Conservation (phyloP, 176 grass and related monocot species). For the Carex kokanica region DNA sequence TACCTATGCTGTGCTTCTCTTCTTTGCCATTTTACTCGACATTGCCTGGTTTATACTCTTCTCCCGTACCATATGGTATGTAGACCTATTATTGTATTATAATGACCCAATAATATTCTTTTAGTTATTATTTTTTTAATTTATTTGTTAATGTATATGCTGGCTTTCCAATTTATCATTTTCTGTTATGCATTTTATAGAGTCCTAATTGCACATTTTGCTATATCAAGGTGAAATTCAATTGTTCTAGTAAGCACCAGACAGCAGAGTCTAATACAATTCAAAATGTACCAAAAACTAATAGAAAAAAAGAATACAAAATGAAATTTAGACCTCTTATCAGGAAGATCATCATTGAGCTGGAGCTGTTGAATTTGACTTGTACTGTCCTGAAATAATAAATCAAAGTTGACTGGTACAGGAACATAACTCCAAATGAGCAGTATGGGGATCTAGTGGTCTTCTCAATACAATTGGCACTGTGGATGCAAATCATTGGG, state of each 20-base stretch:
- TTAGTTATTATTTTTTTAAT: background rate
- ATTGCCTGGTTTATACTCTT: slow-evolving; percentile 96
- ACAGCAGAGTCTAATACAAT: background rate
- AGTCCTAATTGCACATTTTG: background rate
- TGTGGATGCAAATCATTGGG: slow-evolving; percentile 97
- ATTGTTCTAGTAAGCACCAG: background rate
- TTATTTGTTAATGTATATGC: background rate
- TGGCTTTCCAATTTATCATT: background rate
- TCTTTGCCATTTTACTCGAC: slow-evolving; percentile 75
- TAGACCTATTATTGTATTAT: slow-evolving; percentile 6
- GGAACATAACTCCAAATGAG: slow-evolving; percentile 75
- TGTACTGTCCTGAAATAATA: background rate
- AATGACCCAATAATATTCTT: background rate
- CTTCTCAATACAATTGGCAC: slow-evolving; percentile 82
- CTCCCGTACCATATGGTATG: slow-evolving; percentile 90
- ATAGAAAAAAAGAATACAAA: background rate
- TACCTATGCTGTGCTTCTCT: slow-evolving; percentile 84
- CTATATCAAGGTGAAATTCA: background rate
- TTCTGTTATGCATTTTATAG: background rate
- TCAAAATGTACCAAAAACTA: background rate
- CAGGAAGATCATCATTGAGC: background rate
- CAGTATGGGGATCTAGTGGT: slow-evolving; percentile 65
- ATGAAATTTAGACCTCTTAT: background rate
- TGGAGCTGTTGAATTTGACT: background rate
- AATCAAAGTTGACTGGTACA: slow-evolving; percentile 25